Conservation (phyloP, 2,329 filamentous ascomycete genomes). For the Zasmidium angulare region DNA sequence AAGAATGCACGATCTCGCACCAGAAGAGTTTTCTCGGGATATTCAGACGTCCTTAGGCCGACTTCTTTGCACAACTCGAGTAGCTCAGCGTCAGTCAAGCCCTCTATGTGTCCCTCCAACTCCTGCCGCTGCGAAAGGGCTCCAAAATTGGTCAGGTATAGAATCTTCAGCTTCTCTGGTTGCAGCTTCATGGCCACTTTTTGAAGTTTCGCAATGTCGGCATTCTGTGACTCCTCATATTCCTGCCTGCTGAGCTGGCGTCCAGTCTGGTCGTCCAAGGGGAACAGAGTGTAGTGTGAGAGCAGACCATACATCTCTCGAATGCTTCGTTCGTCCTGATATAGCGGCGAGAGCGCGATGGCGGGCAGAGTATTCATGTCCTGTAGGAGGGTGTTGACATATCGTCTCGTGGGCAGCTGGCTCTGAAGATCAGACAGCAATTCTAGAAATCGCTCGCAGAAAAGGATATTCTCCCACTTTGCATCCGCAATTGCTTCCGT, state of each 20-base stretch:
- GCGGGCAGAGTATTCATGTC: constrained; percentile 81
- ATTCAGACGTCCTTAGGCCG: constrained; percentile 71
- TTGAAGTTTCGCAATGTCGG: constrained; percentile 74
- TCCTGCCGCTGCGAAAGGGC: constrained; percentile 80
- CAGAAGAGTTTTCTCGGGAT: constrained; percentile 70
- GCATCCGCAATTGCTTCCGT: constrained; percentile 31
- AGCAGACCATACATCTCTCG: constrained; percentile 80
- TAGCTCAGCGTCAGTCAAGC: constrained; percentile 73
- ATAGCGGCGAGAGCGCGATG: constrained; percentile 75
- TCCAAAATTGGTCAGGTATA: constrained; percentile 89
- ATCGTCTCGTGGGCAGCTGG: constrained; percentile 88
- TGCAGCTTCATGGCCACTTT: constrained; percentile 76
- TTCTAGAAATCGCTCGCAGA: constrained; percentile 92
- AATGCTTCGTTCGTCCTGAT: constrained; percentile 71
- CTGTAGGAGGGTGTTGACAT: constrained; percentile 83
- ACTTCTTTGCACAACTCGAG: constrained; percentile 66
- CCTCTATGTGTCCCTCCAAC: constrained; percentile 70
- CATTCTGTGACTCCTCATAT: constrained; percentile 78
- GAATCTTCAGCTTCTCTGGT: constrained; percentile 83
- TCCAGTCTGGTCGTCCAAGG: constrained; percentile 88
- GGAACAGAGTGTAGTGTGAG: constrained; percentile 82
- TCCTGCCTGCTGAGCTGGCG: constrained; percentile 69
- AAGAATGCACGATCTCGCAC: constrained; percentile 63
- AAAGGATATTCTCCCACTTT: constrained; percentile 61
- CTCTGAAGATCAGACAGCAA: constrained; percentile 88